Evolutionary conservation across 208 protist genomes (phyloP).

Genomic region (Crithidia brevicula): DNA sequence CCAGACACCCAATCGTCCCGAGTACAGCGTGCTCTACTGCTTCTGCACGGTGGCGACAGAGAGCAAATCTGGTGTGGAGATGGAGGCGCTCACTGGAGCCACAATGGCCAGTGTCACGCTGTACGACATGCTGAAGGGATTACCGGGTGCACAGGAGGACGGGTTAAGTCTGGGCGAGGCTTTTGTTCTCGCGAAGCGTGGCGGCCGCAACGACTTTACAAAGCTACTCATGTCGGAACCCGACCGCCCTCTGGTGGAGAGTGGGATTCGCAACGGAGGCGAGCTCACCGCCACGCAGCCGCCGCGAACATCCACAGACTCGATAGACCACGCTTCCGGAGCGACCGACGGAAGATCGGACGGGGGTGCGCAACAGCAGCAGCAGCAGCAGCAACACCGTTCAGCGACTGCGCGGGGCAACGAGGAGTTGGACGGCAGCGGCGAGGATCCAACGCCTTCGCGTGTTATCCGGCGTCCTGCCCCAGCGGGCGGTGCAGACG

Average conservation of each 20-base stretch:
- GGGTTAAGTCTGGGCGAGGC: constrained; percentile 78
- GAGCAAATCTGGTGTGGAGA: constrained; percentile 94
- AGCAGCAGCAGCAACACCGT: constrained; percentile 9
- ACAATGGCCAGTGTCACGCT: constrained; percentile 88
- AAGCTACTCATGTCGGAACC: constrained; percentile 88
- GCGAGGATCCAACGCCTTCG: constrained; percentile 10
- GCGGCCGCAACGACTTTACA: constrained; percentile 78
- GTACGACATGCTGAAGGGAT: constrained; percentile 86
- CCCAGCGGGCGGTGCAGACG: neutral
- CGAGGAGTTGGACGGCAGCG: constrained; percentile 23
- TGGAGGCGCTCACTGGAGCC: constrained; percentile 96
- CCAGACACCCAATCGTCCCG: constrained; percentile 32
- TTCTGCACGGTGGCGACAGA: constrained; percentile 90
- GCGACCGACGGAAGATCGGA: neutral
- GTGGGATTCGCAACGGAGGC: neutral
- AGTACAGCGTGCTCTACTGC: constrained; percentile 87
- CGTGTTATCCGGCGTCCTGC: constrained; percentile 15
- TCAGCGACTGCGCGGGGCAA: neutral
- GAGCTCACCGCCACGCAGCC: constrained; percentile 12
- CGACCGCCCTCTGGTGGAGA: constrained; percentile 35
- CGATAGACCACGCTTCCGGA: no score
- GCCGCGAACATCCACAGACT: constrained; percentile 5
- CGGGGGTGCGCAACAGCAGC: neutral
- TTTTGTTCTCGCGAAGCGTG: constrained; percentile 84
- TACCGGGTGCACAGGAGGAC: constrained; percentile 84